Evolutionary conservation across 495 filamentous ascomycete genomes (phyloP).

Genomic region (Penicillium silybi): DNA sequence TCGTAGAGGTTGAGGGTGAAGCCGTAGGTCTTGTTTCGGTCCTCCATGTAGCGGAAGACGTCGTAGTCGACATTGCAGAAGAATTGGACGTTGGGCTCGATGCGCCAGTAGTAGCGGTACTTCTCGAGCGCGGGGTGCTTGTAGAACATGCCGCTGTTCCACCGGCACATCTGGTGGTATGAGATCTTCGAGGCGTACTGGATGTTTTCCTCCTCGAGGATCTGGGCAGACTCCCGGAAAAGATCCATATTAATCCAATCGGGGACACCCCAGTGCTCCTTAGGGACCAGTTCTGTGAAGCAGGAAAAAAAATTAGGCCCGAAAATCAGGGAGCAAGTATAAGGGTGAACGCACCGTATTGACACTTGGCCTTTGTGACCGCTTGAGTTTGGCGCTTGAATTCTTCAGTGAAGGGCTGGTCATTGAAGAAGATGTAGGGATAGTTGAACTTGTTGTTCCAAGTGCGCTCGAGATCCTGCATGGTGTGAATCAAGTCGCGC

Average conservation of each 20-base stretch:
- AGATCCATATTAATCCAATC: slow-evolving; percentile 88
- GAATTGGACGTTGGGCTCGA: slow-evolving; percentile 98
- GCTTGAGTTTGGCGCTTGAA: slow-evolving; percentile 79
- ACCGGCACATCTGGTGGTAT: slow-evolving; percentile 99
- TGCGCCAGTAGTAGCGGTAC: slow-evolving; percentile 95
- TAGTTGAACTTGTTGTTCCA: slow-evolving; percentile 99
- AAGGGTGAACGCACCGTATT: slow-evolving; percentile 60
- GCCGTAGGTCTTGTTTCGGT: slow-evolving; percentile 97
- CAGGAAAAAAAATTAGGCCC: slow-evolving; percentile 11
- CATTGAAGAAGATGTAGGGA: slow-evolving; percentile 99
- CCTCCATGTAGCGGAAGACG: slow-evolving; percentile 96
- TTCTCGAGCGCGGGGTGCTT: slow-evolving; percentile 83
- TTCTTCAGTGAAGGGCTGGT: slow-evolving; percentile 83
- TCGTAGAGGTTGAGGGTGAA: slow-evolving; percentile 99
- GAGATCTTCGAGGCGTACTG: slow-evolving; percentile 85
- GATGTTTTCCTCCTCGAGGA: slow-evolving; percentile 77
- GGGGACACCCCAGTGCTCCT: slow-evolving; percentile 91
- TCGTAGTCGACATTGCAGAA: slow-evolving; percentile 99
- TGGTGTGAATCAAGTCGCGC: slow-evolving; percentile 74
- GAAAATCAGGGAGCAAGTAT: neutral
- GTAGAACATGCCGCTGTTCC: slow-evolving; percentile 98
- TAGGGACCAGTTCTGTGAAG: slow-evolving; percentile 71
- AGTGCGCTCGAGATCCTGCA: slow-evolving; percentile 86
- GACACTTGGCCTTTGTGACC: slow-evolving; percentile 76
- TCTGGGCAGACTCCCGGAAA: slow-evolving; percentile 75